Percentiles rank a stretch among this genome's conserved stretches.
phyloP scores from a whole-genome alignment of 1,139 yeast genomes.

The Suhomyces terraborum region DNA sequence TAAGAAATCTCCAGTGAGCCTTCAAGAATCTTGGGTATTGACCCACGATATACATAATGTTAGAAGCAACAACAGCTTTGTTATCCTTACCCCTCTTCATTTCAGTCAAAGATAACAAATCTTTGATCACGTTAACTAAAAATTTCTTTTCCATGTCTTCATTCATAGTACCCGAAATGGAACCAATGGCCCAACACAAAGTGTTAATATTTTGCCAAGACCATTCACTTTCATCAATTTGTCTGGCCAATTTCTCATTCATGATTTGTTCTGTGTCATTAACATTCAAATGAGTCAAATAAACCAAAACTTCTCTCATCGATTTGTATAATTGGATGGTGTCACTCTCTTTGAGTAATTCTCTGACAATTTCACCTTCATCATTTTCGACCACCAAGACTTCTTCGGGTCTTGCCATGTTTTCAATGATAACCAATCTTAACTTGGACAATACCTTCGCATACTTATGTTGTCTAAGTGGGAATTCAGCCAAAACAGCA shows the following conservation, averaged over 20 bases:
- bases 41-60: slow-evolving; percentile 98
- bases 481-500: slow-evolving; percentile 67
- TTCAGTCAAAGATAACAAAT: slow-evolving; percentile 85
- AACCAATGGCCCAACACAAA: slow-evolving; percentile 99
- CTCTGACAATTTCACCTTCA: slow-evolving; percentile 98
- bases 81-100: slow-evolving; percentile 97
- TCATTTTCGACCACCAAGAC: slow-evolving; percentile 95
- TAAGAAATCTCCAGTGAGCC: slow-evolving; percentile 97
- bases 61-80: slow-evolving; percentile 98
- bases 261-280: slow-evolving; percentile 91
- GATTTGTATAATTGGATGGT: slow-evolving; percentile 93
- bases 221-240: slow-evolving; percentile 97
- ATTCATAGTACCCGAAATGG: slow-evolving; percentile 97
- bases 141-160: slow-evolving; percentile 97
- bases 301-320: slow-evolving; percentile 93
- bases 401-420: slow-evolving; percentile 98
- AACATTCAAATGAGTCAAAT: slow-evolving; percentile 92
- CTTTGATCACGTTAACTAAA: slow-evolving; percentile 89
- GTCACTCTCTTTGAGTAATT: slow-evolving; percentile 94
- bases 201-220: slow-evolving; percentile 98
- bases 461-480: slow-evolving; percentile 85
- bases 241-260: slow-evolving; percentile 87
- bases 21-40: slow-evolving; percentile 96
- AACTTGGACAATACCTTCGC: slow-evolving; percentile 73
- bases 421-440: slow-evolving; percentile 88